Conservation (phyloP, 768 basidiomycete species). For the Agrocybe praecox region DNA sequence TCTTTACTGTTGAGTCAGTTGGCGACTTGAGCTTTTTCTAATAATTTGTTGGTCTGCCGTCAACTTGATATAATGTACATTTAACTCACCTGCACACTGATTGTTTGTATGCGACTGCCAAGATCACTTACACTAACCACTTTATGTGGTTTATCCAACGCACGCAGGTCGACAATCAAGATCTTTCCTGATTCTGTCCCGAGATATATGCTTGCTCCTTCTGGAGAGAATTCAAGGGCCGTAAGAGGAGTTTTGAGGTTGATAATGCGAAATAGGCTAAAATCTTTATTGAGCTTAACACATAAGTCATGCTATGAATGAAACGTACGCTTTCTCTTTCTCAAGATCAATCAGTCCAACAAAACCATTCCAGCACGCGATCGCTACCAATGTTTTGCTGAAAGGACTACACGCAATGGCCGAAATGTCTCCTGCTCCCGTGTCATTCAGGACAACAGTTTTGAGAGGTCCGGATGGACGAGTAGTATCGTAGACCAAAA, state of each 20-base stretch:
- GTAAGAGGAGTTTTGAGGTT: constrained; percentile 55
- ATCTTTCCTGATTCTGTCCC: constrained; percentile 68
- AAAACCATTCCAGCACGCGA: constrained; percentile 53
- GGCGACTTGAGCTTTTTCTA: constrained; percentile 19
- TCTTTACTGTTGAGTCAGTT: constrained; percentile 11
- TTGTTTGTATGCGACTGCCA: constrained; percentile 48
- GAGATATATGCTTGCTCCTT: constrained; percentile 67
- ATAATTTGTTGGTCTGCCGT: constrained; percentile 1
- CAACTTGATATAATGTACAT: not conserved
- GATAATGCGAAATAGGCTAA: constrained; percentile 62
- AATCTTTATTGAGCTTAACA: constrained; percentile 1
- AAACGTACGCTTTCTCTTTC: constrained; percentile 67
- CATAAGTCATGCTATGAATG: not conserved
- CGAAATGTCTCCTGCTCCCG: constrained; percentile 48
- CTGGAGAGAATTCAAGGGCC: constrained; percentile 66
- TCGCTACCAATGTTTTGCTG: constrained; percentile 71
- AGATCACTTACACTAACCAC: constrained; percentile 49
- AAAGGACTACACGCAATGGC: constrained; percentile 71
- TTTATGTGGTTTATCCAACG: constrained; percentile 67
- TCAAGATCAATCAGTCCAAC: constrained; percentile 71
- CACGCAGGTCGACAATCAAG: constrained; percentile 64
- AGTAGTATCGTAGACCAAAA: constrained; percentile 65
- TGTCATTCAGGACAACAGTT: constrained; percentile 47
- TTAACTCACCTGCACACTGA: constrained; percentile 52
- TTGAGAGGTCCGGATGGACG: constrained; percentile 60